Base-by-base conservation (phyloP, 495 filamentous ascomycete genomes). In the Penicillium flavigenum region DNA sequence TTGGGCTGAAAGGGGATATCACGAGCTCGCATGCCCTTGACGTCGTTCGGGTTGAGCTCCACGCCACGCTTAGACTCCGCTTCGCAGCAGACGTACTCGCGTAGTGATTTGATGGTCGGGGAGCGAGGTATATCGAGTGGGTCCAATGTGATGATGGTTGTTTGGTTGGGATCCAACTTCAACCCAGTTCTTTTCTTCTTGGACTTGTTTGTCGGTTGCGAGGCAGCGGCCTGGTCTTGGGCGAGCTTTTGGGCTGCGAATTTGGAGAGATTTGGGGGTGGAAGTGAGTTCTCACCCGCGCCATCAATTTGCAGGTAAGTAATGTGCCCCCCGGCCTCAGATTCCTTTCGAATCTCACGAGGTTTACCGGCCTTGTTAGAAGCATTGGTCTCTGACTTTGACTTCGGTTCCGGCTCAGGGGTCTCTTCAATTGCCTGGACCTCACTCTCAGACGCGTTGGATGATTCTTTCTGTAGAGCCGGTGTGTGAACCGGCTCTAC, bases 121-220 rank as follows among this genome's bases (percentile, higher is more conserved):
- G 80, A 74, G 64, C 91, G 93, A 0, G 67, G 12, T 17, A 64
- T 38, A 38, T 84, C 86, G 29, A 98, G 76, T 0, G 94, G 98
- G 71, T 98, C 94, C 16, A 98, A 83, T 0, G 90, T 91, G 60
- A 98, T 85, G 54, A 98, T 96, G 22, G 79, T 79, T 6, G 91
- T 84, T 44, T 78, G 79, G 41, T 48, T 49, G 16, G 67, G 58
- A 46, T 75, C 61, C 29, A 64, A 54, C 41, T 68, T 71, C 5
- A 46, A 47, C 1, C 66, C 64, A 12, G 31, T 26, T 53, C 62
- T 47, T 48, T 66, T 60, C 41, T 74, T 76, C 57, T 72, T 70
- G 32, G 58, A 42, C 34, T 71, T 72, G n/a, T 44, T 42, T 4
- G 31, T 4, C 32, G 53, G 59, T 19, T 63, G 47, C 14, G 63